phyloP scores from a whole-genome alignment of 192 early-diverging fungal genomes.

The Haplosporangium gracile region DNA sequence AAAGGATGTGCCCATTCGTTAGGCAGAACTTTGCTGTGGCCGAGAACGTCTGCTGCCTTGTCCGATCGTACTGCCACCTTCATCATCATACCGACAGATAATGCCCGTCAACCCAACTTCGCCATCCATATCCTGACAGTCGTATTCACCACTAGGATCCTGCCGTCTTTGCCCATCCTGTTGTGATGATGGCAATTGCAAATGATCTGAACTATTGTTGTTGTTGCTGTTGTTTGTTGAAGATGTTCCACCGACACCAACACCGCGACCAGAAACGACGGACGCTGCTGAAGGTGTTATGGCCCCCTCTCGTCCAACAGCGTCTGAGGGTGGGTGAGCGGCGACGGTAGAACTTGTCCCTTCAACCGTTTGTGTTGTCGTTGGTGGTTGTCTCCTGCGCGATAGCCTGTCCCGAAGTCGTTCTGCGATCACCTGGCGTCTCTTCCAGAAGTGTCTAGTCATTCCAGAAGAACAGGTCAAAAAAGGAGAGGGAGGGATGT shows the following conservation, averaged over 20 bases:
- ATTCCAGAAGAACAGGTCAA: not conserved
- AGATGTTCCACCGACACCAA: not conserved
- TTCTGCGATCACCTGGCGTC: constrained; percentile 38
- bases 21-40: not conserved
- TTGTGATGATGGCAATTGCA: not conserved
- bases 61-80: not conserved
- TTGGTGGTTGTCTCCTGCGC: not conserved
- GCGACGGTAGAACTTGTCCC: constrained; percentile 37
- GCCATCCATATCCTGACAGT: constrained; percentile 43
- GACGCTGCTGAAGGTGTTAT: constrained; percentile 7
- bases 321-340: constrained; percentile 2
- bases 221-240: not conserved
- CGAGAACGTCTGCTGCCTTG: not conserved
- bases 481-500: not conserved
- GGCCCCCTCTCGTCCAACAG: not conserved
- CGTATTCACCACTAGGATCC: not conserved
- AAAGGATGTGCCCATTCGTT: not conserved
- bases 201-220: not conserved
- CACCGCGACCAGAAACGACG: constrained; percentile 10
- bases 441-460: constrained; percentile 54
- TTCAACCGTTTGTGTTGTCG: not conserved
- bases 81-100: constrained; percentile 50
- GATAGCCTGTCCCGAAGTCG: constrained; percentile 27
- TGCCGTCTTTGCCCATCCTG: not conserved
- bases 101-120: constrained; percentile 49